Evolutionary conservation across 139 green algal genomes (phyloP).

Genomic region (Closterium sp.): DNA sequence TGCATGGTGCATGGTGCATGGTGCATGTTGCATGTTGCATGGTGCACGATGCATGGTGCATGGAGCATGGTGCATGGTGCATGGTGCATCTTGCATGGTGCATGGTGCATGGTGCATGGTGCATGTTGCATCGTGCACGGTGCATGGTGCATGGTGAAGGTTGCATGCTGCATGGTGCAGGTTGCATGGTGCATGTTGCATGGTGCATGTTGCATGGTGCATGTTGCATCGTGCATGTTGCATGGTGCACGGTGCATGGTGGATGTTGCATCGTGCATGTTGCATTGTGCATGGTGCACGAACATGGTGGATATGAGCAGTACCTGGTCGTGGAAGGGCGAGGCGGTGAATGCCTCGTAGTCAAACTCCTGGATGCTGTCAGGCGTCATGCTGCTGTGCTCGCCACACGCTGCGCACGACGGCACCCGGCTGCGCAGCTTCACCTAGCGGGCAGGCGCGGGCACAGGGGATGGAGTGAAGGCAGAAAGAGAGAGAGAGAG

Average conservation of each 20-base stretch:
- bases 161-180: too few species aligned
- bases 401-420: neutral
- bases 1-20: neutral
- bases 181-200: too few species aligned
- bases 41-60: conserved; percentile 15
- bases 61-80: conserved; percentile 2
- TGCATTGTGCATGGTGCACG: too few species aligned
- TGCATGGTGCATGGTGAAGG: too few species aligned
- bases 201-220: too few species aligned
- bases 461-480: neutral
- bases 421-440: neutral
- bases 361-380: neutral
- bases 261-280: too few species aligned
- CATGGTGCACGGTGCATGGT: too few species aligned
- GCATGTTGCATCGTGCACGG: neutral
- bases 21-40: conserved; percentile 16
- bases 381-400: neutral
- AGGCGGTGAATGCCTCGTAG: neutral
- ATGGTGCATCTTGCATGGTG: conserved; percentile 16
- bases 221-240: too few species aligned
- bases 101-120: conserved; percentile 7
- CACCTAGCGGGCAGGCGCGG: neutral
- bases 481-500: too few species aligned
- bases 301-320: too few species aligned
- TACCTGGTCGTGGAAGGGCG: neutral